phyloP scores from a whole-genome alignment of 495 filamentous ascomycete species.

The Aspergillus cavernicola region DNA sequence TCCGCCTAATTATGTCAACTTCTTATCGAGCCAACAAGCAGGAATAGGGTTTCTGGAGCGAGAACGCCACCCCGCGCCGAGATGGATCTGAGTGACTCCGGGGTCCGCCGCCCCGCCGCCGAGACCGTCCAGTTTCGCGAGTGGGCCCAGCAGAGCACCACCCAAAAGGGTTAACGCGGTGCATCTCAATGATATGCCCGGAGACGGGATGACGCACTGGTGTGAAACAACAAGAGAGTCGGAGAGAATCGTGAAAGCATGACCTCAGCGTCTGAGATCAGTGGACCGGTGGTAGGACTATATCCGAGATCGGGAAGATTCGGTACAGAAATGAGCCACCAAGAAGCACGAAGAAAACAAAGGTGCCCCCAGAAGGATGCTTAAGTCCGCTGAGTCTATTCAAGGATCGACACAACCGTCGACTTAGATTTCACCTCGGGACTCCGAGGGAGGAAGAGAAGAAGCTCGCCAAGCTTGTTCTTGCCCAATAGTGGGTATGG shows the following conservation, averaged over 20 bases:
- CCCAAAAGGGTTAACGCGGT: background rate
- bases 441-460: background rate
- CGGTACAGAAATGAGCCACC: conserved; percentile 1
- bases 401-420: conserved; percentile 1
- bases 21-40: background rate
- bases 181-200: background rate
- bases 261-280: background rate
- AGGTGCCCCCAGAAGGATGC: conserved; percentile 1
- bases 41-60: background rate
- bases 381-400: conserved; percentile 6
- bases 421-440: background rate
- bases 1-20: background rate
- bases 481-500: conserved; percentile 3
- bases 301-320: conserved; percentile 3
- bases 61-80: conserved; percentile 3
- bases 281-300: background rate
- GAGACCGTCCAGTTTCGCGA: background rate
- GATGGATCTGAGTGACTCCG: background rate
- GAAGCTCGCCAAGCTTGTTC: conserved; percentile 7
- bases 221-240: background rate
- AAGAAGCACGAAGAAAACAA: conserved; percentile 1
- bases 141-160: background rate
- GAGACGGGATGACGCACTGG: background rate
- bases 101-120: conserved; percentile 4
- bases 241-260: background rate